Percentiles rank a stretch among this genome's conserved stretches.
Evolutionary conservation across 345 rosid species (phyloP).

Genomic region (Pistacia vera): DNA sequence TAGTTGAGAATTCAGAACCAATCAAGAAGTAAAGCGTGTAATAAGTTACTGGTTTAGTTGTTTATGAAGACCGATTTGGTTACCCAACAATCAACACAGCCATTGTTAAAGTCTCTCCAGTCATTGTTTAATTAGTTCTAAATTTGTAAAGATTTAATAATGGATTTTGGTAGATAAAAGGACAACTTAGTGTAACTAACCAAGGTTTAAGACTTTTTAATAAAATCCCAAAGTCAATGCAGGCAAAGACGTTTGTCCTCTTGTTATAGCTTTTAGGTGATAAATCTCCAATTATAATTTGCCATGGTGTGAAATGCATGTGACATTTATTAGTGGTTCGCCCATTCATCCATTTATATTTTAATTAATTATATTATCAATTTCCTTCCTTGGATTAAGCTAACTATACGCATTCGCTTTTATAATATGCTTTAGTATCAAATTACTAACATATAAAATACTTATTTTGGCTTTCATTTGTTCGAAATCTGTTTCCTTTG

Average conservation of each 20-base stretch:
- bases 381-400: background rate
- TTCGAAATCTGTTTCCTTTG: no score
- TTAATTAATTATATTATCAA: no score
- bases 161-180: no score
- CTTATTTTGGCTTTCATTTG: no score
- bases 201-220: background rate
- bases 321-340: background rate
- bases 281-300: background rate
- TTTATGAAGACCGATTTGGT: background rate
- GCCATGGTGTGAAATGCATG: background rate
- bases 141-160: no score
- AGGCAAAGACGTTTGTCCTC: slow-evolving; percentile 1
- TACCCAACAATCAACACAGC: background rate
- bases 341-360: background rate
- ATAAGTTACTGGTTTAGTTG: background rate
- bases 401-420: no score
- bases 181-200: background rate
- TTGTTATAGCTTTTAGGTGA: slow-evolving; percentile 8
- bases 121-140: no score
- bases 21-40: background rate
- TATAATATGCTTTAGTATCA: no score
- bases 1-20: background rate
- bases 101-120: no score
- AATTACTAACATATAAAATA: no score
- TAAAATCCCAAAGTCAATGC: background rate